Evolutionary conservation across 345 rosid species (phyloP).

Genomic region (Citrus cavaleriei): DNA sequence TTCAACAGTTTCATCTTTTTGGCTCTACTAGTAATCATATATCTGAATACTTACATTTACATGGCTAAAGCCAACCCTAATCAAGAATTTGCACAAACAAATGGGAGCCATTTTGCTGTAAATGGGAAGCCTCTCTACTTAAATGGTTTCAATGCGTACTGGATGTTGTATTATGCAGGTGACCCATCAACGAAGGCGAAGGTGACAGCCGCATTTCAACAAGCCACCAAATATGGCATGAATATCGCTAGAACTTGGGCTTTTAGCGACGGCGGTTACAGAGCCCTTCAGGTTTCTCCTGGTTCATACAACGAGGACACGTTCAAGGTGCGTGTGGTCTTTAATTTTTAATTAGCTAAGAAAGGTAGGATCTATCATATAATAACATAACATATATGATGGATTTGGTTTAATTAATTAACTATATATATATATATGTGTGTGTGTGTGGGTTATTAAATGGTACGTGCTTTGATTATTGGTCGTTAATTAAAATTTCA

Average conservation of each 20-base stretch:
- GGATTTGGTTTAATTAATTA: too few species aligned
- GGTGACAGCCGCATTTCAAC: slow-evolving; percentile 43
- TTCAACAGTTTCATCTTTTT: background rate
- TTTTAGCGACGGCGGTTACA: slow-evolving; percentile 57
- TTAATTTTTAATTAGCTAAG: too few species aligned
- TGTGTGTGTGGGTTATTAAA: too few species aligned
- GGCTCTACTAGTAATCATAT: background rate
- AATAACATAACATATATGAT: too few species aligned
- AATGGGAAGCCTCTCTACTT: slow-evolving; percentile 42
- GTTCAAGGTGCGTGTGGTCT: slow-evolving; percentile 40
- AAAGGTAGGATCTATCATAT: too few species aligned
- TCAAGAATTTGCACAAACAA: slow-evolving; percentile 27
- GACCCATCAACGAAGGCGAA: slow-evolving; percentile 51
- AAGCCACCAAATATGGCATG: slow-evolving; percentile 60
- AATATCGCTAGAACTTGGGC: slow-evolving; percentile 82
- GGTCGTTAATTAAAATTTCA: background rate
- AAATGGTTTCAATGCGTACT: slow-evolving; percentile 86
- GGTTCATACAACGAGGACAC: slow-evolving; percentile 53
- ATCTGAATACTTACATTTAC: background rate
- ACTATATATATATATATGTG: too few species aligned
- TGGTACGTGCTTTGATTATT: too few species aligned
- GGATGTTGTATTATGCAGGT: slow-evolving; percentile 66
- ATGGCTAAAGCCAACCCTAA: background rate
- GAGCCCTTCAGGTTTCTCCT: slow-evolving; percentile 69
- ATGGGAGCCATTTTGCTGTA: slow-evolving; percentile 42